Evolutionary conservation across 768 basidiomycete genomes (phyloP).

Genomic region (Tephrocybe sp.): DNA sequence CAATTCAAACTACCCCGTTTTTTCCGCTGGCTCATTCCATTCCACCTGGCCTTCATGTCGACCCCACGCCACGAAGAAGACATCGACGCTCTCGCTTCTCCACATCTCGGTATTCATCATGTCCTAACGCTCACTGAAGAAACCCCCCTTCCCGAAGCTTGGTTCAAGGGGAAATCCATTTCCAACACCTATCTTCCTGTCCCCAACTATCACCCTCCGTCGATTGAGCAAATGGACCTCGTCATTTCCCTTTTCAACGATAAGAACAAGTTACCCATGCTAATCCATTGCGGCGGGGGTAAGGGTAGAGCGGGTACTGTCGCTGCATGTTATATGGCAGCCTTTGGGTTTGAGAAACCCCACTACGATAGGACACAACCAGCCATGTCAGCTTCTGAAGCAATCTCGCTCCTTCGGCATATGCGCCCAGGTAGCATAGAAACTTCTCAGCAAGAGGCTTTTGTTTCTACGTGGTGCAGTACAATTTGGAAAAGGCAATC

Average conservation of each 20-base stretch:
- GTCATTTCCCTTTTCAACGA: conserved; percentile 47
- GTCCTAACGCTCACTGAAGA: conserved; percentile 61
- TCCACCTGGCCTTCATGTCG: conserved; percentile 58
- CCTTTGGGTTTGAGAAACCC: conserved; percentile 51
- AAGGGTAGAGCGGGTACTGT: conserved; percentile 64
- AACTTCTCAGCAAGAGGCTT: conserved; percentile 52
- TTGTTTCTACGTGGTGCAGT: conserved; percentile 57
- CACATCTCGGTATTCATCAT: conserved; percentile 51
- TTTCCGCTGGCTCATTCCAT: conserved; percentile 63
- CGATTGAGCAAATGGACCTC: conserved; percentile 59
- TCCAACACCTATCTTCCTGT: conserved; percentile 56
- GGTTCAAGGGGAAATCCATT: conserved; percentile 45
- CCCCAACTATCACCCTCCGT: conserved; percentile 50
- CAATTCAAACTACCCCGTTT: conserved; percentile 50
- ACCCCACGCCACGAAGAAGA: conserved; percentile 51
- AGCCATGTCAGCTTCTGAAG: conserved; percentile 44
- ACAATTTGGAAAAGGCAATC: conserved; percentile 57
- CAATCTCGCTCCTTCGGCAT: conserved; percentile 43
- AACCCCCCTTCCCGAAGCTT: conserved; percentile 41
- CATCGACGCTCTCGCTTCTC: conserved; percentile 43
- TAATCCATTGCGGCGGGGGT: conserved; percentile 63
- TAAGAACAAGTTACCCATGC: conserved; percentile 41
- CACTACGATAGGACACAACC: conserved; percentile 41
- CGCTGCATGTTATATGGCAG: conserved; percentile 56
- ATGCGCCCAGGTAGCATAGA: conserved; percentile 59